A percentile compares a stretch with the other conserved stretches of the same genome.
phyloP scores from a whole-genome alignment of 2,329 filamentous ascomycete genomes.

The Phialophora verrucosa region DNA sequence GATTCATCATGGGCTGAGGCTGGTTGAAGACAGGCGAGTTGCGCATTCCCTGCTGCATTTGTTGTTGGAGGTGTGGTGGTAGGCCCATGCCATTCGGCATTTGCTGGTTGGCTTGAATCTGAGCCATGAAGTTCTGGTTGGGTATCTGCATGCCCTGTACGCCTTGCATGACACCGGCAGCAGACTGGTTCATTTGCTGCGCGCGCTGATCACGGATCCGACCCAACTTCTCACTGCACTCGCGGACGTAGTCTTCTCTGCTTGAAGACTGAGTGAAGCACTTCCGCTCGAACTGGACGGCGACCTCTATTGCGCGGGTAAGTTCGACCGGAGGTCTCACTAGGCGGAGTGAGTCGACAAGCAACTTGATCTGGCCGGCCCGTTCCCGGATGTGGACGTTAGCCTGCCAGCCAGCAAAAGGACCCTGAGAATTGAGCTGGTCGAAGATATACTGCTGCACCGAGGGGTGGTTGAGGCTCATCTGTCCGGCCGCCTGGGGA shows the following conservation, averaged over 20 bases:
- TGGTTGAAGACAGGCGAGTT: slow-evolving; percentile 54
- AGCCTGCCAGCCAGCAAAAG: slow-evolving; percentile 53
- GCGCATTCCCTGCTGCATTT: slow-evolving; percentile 57
- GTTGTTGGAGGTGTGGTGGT: slow-evolving; percentile 54
- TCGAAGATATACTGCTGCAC: slow-evolving; percentile 47
- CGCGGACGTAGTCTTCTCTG: slow-evolving; percentile 51
- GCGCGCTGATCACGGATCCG: slow-evolving; percentile 53
- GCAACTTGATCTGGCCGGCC: slow-evolving; percentile 51
- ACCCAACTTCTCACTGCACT: slow-evolving; percentile 52
- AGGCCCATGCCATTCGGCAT: slow-evolving; percentile 47
- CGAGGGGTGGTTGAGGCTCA: slow-evolving; percentile 32
- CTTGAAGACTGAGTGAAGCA: slow-evolving; percentile 48
- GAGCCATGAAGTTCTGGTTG: slow-evolving; percentile 48
- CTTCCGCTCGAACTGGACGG: slow-evolving; percentile 53
- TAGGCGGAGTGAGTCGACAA: slow-evolving; percentile 55
- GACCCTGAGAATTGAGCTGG: slow-evolving; percentile 49
- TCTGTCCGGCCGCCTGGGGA: slow-evolving; percentile 31
- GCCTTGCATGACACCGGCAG: slow-evolving; percentile 43
- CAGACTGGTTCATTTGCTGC: slow-evolving; percentile 45
- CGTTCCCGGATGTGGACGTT: slow-evolving; percentile 49
- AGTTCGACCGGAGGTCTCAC: slow-evolving; percentile 51
- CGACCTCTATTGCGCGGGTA: slow-evolving; percentile 48
- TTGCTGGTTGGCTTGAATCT: slow-evolving; percentile 41
- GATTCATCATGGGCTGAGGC: slow-evolving; percentile 40
- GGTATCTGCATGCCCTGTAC: slow-evolving; percentile 47